These are phyloP conservation scores for Mortierella polycephala DNA, from an alignment of 371 early-diverging fungal species.

Conservation along the genomic window DNA sequence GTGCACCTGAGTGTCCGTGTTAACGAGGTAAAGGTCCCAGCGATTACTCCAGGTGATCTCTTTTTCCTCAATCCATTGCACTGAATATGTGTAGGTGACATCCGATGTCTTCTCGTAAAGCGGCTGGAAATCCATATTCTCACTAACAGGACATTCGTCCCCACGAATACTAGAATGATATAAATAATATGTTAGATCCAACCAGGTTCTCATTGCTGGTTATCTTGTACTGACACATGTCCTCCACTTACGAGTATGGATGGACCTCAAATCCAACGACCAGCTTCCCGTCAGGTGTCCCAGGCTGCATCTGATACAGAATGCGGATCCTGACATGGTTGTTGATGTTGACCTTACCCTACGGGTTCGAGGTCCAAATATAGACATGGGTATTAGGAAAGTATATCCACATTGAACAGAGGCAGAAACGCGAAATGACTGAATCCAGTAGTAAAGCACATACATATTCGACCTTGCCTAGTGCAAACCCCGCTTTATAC, in stretches of 20 bases:
- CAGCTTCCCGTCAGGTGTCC: slow-evolving; percentile 49
- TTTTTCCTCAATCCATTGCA: slow-evolving; percentile 67
- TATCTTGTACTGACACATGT: too few relatives aligned
- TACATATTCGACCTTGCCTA: slow-evolving; percentile 58
- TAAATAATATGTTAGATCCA: neutral
- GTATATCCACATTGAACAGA: too few relatives aligned
- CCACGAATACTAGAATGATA: slow-evolving; percentile 38
- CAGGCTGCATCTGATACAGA: slow-evolving; percentile 59
- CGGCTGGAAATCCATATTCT: slow-evolving; percentile 49
- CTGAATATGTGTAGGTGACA: slow-evolving; percentile 70
- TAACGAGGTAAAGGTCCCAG: slow-evolving; percentile 64
- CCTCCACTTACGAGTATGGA: slow-evolving; percentile 60
- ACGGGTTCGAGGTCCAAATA: neutral
- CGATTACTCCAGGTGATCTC: slow-evolving; percentile 65
- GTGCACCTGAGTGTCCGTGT: slow-evolving; percentile 59
- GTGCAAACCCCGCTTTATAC: slow-evolving; percentile 65
- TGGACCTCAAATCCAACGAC: slow-evolving; percentile 74
- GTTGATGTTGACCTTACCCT: slow-evolving; percentile 60
- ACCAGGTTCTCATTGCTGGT: neutral
- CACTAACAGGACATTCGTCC: slow-evolving; percentile 36
- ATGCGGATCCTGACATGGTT: slow-evolving; percentile 67
- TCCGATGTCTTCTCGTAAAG: slow-evolving; percentile 48
- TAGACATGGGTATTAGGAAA: neutral
- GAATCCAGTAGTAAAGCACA: neutral
- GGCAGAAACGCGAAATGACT: neutral